Percentiles rank a stretch among this genome's conserved stretches.
Evolutionary conservation across 2,329 filamentous ascomycete species (phyloP).

Genomic region (Ophiosphaerella narmari): DNA sequence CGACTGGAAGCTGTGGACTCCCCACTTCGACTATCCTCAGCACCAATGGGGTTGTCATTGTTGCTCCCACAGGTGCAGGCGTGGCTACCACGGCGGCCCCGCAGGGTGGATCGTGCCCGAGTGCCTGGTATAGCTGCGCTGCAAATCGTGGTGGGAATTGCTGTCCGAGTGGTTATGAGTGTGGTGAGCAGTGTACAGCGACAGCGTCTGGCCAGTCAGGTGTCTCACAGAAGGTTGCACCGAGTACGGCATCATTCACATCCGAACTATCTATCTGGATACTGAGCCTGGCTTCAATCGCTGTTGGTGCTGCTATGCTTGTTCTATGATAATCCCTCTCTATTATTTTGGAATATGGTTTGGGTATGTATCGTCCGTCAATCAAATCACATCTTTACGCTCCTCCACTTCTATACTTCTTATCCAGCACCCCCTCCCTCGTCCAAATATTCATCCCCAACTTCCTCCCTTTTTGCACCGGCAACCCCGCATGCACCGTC

Average conservation of each 20-base stretch:
- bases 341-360: too few species aligned
- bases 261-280: constrained; percentile 36
- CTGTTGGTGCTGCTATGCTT: constrained; percentile 47
- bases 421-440: constrained; percentile 21
- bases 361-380: too few species aligned
- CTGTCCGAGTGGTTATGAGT: constrained; percentile 67
- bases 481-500: constrained; percentile 59
- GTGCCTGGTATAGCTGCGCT: constrained; percentile 77
- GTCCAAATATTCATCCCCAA: constrained; percentile 45
- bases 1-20: constrained; percentile 72
- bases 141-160: constrained; percentile 74
- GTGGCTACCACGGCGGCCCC: constrained; percentile 40
- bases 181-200: constrained; percentile 44
- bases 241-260: constrained; percentile 42
- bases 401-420: constrained; percentile 19
- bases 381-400: constrained; percentile 5
- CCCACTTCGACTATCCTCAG: constrained; percentile 63
- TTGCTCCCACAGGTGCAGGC: constrained; percentile 61
- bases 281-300: constrained; percentile 32
- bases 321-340: constrained; percentile 29
- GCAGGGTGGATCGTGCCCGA: constrained; percentile 64
- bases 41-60: constrained; percentile 70
- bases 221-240: constrained; percentile 43
- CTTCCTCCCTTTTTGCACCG: constrained; percentile 59
- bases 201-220: constrained; percentile 33